Evolutionary conservation across 1,139 yeast species (phyloP).

Genomic region (Pichia sp.): DNA sequence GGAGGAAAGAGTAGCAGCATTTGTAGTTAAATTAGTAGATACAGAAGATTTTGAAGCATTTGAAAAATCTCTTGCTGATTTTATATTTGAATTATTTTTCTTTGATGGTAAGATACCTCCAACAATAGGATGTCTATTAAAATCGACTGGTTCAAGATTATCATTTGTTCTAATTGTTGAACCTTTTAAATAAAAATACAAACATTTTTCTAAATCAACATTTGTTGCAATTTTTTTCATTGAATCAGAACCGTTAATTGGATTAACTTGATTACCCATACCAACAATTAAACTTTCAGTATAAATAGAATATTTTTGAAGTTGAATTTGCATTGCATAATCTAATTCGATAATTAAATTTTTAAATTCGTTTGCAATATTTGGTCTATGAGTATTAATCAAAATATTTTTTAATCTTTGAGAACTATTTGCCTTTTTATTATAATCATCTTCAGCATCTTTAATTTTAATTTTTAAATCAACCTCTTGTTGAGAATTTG

Average conservation of each 20-base stretch:
- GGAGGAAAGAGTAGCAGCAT: too few species aligned
- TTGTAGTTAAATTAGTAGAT: not conserved
- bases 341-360: constrained; percentile 80
- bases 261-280: constrained; percentile 76
- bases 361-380: constrained; percentile 63
- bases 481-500: constrained; percentile 88
- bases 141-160: constrained; percentile 57
- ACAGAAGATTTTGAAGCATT: constrained; percentile 4
- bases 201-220: constrained; percentile 76
- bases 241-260: constrained; percentile 55
- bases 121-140: constrained; percentile 70
- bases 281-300: constrained; percentile 78
- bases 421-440: constrained; percentile 65
- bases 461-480: constrained; percentile 78
- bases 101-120: constrained; percentile 22
- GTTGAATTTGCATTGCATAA: constrained; percentile 78
- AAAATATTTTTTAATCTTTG: constrained; percentile 71
- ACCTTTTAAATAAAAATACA: constrained; percentile 55
- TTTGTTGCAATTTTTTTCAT: constrained; percentile 72
- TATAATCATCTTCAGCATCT: constrained; percentile 78
- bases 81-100: not conserved
- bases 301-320: constrained; percentile 84
- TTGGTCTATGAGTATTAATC: constrained; percentile 69
- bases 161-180: constrained; percentile 22
- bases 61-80: constrained; percentile 8